Conservation (phyloP, 179 eudicot genomes). For the Carnegiea gigantea region DNA sequence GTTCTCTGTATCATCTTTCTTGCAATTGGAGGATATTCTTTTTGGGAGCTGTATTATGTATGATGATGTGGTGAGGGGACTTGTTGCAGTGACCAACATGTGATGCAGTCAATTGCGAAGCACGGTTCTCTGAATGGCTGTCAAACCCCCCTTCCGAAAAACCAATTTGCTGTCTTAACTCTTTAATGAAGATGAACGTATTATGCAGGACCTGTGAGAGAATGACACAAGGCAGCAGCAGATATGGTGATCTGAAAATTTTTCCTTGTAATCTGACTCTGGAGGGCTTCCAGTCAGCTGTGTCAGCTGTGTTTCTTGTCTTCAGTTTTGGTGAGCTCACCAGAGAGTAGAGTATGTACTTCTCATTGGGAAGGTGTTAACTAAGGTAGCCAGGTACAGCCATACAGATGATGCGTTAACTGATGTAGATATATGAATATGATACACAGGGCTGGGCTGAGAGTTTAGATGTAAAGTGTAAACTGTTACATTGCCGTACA, state of each 20-base stretch:
- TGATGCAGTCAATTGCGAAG: too few relatives aligned
- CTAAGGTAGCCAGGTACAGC: constrained; percentile 7
- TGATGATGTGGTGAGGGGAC: background rate
- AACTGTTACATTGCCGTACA: constrained; percentile 15
- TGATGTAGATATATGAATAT: constrained; percentile 26
- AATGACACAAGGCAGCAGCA: constrained; percentile 7
- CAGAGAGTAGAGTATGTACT: background rate
- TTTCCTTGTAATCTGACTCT: constrained; percentile 13
- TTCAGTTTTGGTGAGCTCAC: constrained; percentile 19
- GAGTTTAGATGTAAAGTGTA: constrained; percentile 23
- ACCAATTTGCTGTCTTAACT: background rate
- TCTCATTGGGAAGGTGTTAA: constrained; percentile 9
- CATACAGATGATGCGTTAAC: constrained; percentile 17
- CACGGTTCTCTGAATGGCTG: too few relatives aligned
- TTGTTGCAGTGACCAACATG: too few relatives aligned
- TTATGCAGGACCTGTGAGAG: constrained; percentile 32
- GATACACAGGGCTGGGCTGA: constrained; percentile 22
- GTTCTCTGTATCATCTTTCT: background rate
- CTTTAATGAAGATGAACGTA: constrained; percentile 8
- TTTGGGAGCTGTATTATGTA: background rate
- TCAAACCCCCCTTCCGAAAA: too few relatives aligned
- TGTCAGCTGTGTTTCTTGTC: constrained; percentile 6
- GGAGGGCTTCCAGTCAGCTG: constrained; percentile 10
- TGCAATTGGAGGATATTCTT: background rate
- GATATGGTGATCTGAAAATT: constrained; percentile 12